These are phyloP conservation scores for Theobroma grandiflorum DNA, from an alignment of 441 rosid species.

Conservation along the genomic window DNA sequence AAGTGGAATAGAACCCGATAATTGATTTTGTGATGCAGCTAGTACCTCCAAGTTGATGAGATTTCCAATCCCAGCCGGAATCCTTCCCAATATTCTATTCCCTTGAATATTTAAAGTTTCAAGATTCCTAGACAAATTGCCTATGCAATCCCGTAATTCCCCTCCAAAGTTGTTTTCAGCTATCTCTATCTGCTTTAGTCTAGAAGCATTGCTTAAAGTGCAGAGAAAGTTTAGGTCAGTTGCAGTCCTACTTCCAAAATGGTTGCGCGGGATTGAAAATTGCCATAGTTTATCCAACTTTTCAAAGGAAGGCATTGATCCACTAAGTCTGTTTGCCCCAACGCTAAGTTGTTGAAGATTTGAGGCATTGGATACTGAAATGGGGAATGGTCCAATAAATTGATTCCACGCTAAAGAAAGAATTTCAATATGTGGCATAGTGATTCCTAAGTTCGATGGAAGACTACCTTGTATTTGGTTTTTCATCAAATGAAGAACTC, in stretches of 20 bases:
- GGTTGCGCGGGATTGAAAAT: rapidly evolving
- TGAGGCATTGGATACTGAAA: slow-evolving; percentile 31
- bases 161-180: not conserved
- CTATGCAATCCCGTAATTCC: not conserved
- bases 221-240: slow-evolving; percentile 20
- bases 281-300: not conserved
- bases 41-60: too few species aligned
- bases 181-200: rapidly evolving
- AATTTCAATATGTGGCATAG: slow-evolving; percentile 2
- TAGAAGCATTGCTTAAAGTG: slow-evolving; percentile 21
- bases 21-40: not conserved
- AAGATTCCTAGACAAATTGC: slow-evolving; percentile 19
- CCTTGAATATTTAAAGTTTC: not conserved
- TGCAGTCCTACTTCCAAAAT: slow-evolving; percentile 5
- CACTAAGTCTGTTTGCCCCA: not conserved
- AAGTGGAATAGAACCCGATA: not conserved
- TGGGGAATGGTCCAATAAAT: slow-evolving; percentile 18
- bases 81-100: slow-evolving; percentile 19
- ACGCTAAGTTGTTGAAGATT: not conserved
- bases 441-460: not conserved
- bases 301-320: slow-evolving; percentile 3
- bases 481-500: rapidly evolving
- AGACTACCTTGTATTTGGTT: slow-evolving; percentile 13
- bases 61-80: slow-evolving; percentile 10
- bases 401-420: rapidly evolving